Base-by-base conservation (phyloP, 192 early-diverging fungal species). In the Backusella tarrabulga region DNA sequence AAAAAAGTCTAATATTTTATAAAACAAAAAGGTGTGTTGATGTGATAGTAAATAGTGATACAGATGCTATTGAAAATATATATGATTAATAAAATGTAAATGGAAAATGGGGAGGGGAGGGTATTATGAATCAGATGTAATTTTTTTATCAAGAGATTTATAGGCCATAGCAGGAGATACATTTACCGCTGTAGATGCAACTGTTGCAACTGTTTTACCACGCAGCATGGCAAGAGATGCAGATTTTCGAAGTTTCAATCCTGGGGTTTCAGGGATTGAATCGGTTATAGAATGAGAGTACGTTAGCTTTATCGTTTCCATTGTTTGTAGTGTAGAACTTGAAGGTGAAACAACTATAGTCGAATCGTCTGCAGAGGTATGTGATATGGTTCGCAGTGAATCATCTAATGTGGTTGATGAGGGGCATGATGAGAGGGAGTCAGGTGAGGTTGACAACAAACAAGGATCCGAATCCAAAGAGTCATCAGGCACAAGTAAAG, bases 151-250 rank as follows among this genome's bases (percentile, higher is more conserved):
- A 23, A 2, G 44, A 0, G 12, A 23, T 63, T 63, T 63, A 63
- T 63, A 29, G 3, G 56, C 56, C 34, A 74, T 41, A 12, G 73
- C 34, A 7, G 73, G 73, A 0, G 35, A 41, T 35, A 78, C 77
- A 52, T 78, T 78, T 4, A 78, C 12, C 2, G 71, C 77, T 8
- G 63, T 41, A 15, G 77, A 78, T 34, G 77, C 77, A 35, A 60
- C 32, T 54, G 77, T 73, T 34, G 77, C 77, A 35, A 60, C 32
- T 54, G 77, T 73, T 67, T 78, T 78, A 26, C 71, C 68, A 34
- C 77, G 71, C 3, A 78, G 42, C 14, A 71, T 56, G 2, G 73
- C 73, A 56, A 74, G 17, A 4, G 73, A 74, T 56, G 52, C 34
- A 21, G 73, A 74, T n/a, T 74, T 74, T 36, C 73, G 40, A 26